phyloP scores from a whole-genome alignment of 169 alveolate genomes.

The Condylostoma magnum region DNA sequence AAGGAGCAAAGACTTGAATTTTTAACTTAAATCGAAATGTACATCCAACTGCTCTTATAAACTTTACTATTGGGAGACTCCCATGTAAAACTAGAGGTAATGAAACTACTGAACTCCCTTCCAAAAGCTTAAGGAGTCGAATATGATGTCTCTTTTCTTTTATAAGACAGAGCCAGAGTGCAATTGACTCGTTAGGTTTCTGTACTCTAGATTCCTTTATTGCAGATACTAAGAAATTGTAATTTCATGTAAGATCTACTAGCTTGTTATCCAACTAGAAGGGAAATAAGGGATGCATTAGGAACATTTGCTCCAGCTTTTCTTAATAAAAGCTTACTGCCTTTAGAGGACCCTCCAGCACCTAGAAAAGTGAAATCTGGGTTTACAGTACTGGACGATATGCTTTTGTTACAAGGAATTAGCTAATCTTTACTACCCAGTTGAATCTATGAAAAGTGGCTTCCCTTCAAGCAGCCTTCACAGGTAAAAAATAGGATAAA shows the following conservation, averaged over 20 bases:
- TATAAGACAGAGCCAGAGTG: neutral
- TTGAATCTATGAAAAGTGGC: slow-evolving; percentile 14
- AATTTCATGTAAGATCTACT: neutral
- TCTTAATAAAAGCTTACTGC: neutral
- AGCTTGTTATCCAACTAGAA: neutral
- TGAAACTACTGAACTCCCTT: neutral
- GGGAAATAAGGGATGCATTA: neutral
- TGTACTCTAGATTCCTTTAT: slow-evolving; percentile 9
- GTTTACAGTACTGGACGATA: slow-evolving; percentile 14
- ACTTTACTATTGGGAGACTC: slow-evolving; percentile 1
- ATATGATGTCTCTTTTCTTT: slow-evolving; percentile 17
- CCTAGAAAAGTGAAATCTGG: slow-evolving; percentile 2
- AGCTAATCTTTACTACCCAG: neutral
- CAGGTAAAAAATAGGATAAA: slow-evolving; percentile 19
- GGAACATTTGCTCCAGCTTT: slow-evolving; percentile 1
- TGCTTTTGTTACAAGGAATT: slow-evolving; percentile 10
- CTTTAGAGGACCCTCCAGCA: slow-evolving; percentile 12
- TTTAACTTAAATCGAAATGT: slow-evolving; percentile 10
- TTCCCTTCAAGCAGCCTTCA: slow-evolving; percentile 1
- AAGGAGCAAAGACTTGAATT: slow-evolving; percentile 15
- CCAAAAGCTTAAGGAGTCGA: neutral
- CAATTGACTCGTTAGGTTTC: neutral
- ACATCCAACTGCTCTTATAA: neutral
- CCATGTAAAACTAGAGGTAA: neutral
- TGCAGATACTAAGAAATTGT: slow-evolving; percentile 1